Conservation (phyloP, 441 rosid species). For the Mallotus japonicus region DNA sequence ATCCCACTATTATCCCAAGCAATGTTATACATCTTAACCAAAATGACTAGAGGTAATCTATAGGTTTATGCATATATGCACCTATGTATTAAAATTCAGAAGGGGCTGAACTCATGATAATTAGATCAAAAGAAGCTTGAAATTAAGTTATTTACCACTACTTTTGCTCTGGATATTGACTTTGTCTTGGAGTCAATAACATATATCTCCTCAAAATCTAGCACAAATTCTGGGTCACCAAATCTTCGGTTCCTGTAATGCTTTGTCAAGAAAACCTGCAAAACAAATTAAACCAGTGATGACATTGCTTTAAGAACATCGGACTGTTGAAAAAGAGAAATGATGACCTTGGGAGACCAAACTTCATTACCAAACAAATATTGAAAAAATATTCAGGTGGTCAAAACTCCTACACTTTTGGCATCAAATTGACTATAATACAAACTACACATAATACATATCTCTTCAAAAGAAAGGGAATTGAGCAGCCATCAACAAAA, state of each 20-base stretch:
- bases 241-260: constrained; percentile 73
- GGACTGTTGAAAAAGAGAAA: neutral
- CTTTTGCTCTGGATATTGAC: constrained; percentile 91
- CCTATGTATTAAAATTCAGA: neutral
- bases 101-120: neutral
- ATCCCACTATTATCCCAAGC: neutral
- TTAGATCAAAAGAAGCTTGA: constrained; percentile 3
- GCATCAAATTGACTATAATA: neutral
- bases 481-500: neutral
- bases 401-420: neutral
- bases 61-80: neutral
- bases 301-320: neutral
- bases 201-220: constrained; percentile 93
- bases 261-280: constrained; percentile 82
- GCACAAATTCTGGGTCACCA: constrained; percentile 80
- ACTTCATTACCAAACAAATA: neutral
- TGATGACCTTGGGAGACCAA: neutral
- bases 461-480: neutral
- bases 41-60: neutral
- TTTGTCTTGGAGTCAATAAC: constrained; percentile 81
- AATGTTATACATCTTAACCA: neutral
- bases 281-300: constrained; percentile 16
- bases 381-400: too few relatives aligned
- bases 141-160: constrained; percentile 48
- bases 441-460: neutral